Conservation (phyloP, 2,329 filamentous ascomycete species). For the Pseudopyrenochaeta lycopersici region DNA sequence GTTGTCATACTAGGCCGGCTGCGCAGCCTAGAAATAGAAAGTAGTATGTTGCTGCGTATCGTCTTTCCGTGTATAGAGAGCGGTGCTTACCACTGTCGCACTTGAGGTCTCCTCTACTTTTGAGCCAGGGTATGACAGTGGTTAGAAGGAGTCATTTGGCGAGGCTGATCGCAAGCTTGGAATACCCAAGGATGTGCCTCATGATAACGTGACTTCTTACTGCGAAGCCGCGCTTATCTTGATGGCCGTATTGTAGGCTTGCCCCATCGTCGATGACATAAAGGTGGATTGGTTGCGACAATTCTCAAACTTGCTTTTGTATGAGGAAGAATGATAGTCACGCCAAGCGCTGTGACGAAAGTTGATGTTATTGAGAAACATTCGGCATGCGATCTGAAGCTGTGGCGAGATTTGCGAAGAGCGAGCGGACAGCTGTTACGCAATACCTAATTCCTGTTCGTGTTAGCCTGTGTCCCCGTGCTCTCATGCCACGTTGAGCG, state of each 20-base stretch:
- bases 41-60: background rate
- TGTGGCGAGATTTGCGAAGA: too few relatives aligned
- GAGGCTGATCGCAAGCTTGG: background rate
- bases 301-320: constrained; percentile 2
- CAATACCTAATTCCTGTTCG: background rate
- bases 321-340: background rate
- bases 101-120: background rate
- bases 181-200: background rate
- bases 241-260: too few relatives aligned
- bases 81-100: too few relatives aligned
- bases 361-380: too few relatives aligned
- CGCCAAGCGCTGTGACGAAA: constrained; percentile 11
- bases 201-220: background rate
- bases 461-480: constrained; percentile 11
- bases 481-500: constrained; percentile 17
- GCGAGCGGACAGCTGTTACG: too few relatives aligned
- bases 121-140: background rate
- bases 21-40: background rate
- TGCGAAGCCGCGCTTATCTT: background rate
- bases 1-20: background rate
- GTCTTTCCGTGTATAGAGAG: too few relatives aligned
- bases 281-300: constrained; percentile 1
- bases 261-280: constrained; percentile 5
- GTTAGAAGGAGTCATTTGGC: background rate
- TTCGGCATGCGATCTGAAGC: too few relatives aligned